Conservation (phyloP, 257 asterid species). For the Gentiana macrophylla region DNA sequence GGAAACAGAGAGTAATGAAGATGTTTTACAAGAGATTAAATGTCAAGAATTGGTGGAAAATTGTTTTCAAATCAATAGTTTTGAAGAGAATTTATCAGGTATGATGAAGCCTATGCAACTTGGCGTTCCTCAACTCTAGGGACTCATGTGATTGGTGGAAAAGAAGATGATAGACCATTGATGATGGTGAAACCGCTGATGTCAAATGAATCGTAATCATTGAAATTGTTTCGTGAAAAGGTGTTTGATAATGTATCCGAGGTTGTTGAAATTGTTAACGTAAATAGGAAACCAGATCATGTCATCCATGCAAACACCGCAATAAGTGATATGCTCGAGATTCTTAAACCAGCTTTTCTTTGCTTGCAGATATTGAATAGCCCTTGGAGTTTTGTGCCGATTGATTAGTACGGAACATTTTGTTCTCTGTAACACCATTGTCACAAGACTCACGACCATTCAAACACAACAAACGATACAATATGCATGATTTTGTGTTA, state of each 20-base stretch:
- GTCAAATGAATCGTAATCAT: slow-evolving; percentile 8
- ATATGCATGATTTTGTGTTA: too few relatives aligned
- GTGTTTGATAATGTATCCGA: slow-evolving; percentile 35
- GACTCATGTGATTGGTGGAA: slow-evolving; percentile 11
- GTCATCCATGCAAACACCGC: too few relatives aligned
- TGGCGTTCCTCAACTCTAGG: background rate
- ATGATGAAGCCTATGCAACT: slow-evolving; percentile 33
- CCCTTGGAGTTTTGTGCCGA: slow-evolving; percentile 58
- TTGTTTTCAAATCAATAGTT: slow-evolving; percentile 37
- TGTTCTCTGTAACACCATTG: too few relatives aligned
- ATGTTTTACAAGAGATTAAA: slow-evolving; percentile 30
- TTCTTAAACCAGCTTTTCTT: too few relatives aligned
- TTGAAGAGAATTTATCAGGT: slow-evolving; percentile 47
- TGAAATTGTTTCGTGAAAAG: slow-evolving; percentile 11
- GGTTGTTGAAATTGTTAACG: slow-evolving; percentile 41
- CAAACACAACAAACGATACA: too few relatives aligned
- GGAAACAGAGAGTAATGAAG: slow-evolving; percentile 9
- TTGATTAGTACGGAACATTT: background rate
- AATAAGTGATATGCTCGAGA: too few relatives aligned
- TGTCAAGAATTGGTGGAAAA: slow-evolving; percentile 45
- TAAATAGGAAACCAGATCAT: slow-evolving; percentile 29
- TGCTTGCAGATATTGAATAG: slow-evolving; percentile 55
- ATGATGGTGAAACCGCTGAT: slow-evolving; percentile 6
- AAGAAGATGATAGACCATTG: slow-evolving; percentile 10
- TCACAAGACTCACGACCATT: too few relatives aligned